Evolutionary conservation across 208 protist species (phyloP), one percentile per base, ranked within the genome.

Genomic region (Leishmania gerbilli): DNA sequence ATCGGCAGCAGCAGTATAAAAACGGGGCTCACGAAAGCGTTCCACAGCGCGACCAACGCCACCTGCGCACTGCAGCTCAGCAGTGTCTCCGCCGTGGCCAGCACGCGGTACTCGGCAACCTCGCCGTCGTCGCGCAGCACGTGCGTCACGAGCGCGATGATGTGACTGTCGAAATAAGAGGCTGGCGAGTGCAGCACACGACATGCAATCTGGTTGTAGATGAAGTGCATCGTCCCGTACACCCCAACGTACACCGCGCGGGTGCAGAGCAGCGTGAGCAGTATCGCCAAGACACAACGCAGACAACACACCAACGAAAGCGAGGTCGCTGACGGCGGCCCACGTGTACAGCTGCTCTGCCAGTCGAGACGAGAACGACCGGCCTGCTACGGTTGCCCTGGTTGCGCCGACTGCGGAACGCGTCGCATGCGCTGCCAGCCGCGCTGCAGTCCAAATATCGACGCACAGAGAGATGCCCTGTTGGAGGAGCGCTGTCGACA

Each of bases 1-100:
- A 92, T 79, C 9, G 91, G 90, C 53, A 95, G 76, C 7, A 95
- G 65, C 47, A 92, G 79, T 45, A 93, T 24, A 79, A 95, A 93
- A 81, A 85, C 81, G 1, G 91, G 90, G 75, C 91, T 93, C 71
- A 91, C 81, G 1, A 90, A 55, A 3, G 83, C 56, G 80, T 90
- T 91, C 82, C 90, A 93, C 42, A 88, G 62, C 47, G 77, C 77
- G 1, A 93, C 84, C 31, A 86, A 55, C n/a, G 77, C 71, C n/a
- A 92, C 65, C 81, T 93, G 90, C 56, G 90, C 64, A 47, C 82
- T 47, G 74, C 81, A 83, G 76, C 82, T 86, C 51, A 91, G 79
- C 40, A 93, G 78, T 24, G 87, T 74, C 74, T 93, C 85, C 34
- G 87, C 76, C 31, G 88, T 88, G 42, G 80, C 82, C 0, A 87